Evolutionary conservation across 805 yeast genomes (phyloP).

Genomic region (Candida succiphila): DNA sequence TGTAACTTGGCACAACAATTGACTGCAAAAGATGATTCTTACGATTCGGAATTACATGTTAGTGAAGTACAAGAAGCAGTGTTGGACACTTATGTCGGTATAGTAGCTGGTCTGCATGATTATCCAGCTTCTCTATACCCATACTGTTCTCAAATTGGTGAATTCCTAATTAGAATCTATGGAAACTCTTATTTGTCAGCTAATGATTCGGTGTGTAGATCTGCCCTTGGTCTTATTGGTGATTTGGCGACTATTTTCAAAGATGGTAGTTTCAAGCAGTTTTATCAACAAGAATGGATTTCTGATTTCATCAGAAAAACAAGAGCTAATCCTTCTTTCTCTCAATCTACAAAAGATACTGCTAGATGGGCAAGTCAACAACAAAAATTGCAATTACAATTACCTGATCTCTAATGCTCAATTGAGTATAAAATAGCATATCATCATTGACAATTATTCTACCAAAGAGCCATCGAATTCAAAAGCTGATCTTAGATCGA

Average conservation of each 20-base stretch:
- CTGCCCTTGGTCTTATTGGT: slow-evolving; percentile 86
- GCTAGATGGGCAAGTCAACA: slow-evolving; percentile 97
- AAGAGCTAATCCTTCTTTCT: slow-evolving; percentile 50
- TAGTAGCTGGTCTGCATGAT: slow-evolving; percentile 79
- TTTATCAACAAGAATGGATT: slow-evolving; percentile 71
- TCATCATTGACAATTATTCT: no score
- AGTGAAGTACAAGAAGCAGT: slow-evolving; percentile 72
- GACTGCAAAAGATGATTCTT: slow-evolving; percentile 54
- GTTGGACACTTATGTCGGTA: slow-evolving; percentile 93
- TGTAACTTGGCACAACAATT: slow-evolving; percentile 56
- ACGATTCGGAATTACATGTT: slow-evolving; percentile 72
- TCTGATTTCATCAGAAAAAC: slow-evolving; percentile 66
- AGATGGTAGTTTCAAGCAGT: slow-evolving; percentile 59
- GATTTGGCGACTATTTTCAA: slow-evolving; percentile 86
- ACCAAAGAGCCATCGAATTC: no score
- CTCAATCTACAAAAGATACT: slow-evolving; percentile 70
- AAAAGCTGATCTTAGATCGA: no score
- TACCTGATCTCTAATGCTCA: no score
- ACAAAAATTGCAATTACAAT: slow-evolving; percentile 30
- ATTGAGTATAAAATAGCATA: no score
- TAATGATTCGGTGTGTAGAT: slow-evolving; percentile 65
- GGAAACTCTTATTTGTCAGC: slow-evolving; percentile 49
- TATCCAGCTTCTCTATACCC: slow-evolving; percentile 55
- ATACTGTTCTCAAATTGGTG: slow-evolving; percentile 61
- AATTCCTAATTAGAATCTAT: slow-evolving; percentile 51